Evolutionary conservation across 331 rosid species (phyloP).

Genomic region (Acacia concinna): DNA sequence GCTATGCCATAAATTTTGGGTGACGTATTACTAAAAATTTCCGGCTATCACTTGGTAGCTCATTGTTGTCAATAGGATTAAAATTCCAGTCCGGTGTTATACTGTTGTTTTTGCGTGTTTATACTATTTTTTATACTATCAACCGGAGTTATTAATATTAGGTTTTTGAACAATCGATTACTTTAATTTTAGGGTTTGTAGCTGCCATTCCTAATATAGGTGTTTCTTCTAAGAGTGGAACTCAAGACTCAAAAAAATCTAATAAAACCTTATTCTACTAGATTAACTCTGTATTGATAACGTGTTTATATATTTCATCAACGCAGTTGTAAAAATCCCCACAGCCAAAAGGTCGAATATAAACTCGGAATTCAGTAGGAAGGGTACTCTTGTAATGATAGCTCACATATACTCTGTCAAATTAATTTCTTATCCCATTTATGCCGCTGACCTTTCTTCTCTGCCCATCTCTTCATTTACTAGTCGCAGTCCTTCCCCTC

Average conservation of each 20-base stretch:
- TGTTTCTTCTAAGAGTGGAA: too few species aligned
- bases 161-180: too few species aligned
- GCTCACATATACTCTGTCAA: conserved; percentile 27
- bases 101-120: not conserved
- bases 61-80: conserved; percentile 21
- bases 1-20: conserved; percentile 47
- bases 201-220: too few species aligned
- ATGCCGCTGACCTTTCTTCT: conserved; percentile 75
- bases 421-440: conserved; percentile 64
- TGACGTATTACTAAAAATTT: conserved; percentile 34
- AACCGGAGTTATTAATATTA: too few species aligned
- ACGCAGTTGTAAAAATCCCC: not conserved
- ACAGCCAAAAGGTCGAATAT: conserved; percentile 15
- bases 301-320: not conserved
- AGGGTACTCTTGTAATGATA: conserved; percentile 57
- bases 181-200: too few species aligned
- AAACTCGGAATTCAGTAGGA: conserved; percentile 24
- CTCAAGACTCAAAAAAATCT: too few species aligned
- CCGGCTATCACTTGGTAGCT: conserved; percentile 41
- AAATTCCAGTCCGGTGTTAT: conserved; percentile 9
- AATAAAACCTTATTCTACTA: too few species aligned
- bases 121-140: not conserved
- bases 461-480: conserved; percentile 64
- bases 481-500: conserved; percentile 27
- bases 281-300: too few species aligned